These are phyloP conservation scores for Phytophthora citrophthora DNA, from an alignment of 352 stramenopile species.

Conservation along the genomic window DNA sequence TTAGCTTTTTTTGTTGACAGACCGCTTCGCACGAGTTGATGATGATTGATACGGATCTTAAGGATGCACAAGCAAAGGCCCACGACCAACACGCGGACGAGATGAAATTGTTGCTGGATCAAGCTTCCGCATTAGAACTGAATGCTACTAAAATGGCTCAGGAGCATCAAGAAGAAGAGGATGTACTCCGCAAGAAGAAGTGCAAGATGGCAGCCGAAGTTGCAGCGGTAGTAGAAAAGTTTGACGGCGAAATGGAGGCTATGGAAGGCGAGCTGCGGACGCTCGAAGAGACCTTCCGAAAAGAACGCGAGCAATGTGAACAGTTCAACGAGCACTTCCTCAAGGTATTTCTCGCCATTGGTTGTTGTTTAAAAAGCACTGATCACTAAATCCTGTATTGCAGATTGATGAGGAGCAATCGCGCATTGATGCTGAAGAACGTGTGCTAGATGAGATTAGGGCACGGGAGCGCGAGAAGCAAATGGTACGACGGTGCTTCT, in stretches of 20 bases:
- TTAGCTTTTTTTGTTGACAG: conserved; percentile 18
- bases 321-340: conserved; percentile 87
- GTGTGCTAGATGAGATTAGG: conserved; percentile 72
- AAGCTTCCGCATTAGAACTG: conserved; percentile 58
- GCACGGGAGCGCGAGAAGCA: conserved; percentile 76
- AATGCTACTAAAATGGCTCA: conserved; percentile 71
- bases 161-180: conserved; percentile 86
- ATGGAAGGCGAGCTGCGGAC: conserved; percentile 62
- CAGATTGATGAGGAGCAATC: conserved; percentile 87
- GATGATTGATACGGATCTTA: conserved; percentile 80
- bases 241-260: conserved; percentile 74
- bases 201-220: conserved; percentile 82
- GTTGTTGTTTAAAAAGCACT: not conserved
- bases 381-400: not conserved
- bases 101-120: conserved; percentile 73
- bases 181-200: conserved; percentile 81
- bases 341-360: conserved; percentile 42
- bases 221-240: conserved; percentile 73
- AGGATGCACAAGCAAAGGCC: conserved; percentile 73
- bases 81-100: conserved; percentile 83
- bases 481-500: conserved; percentile 46
- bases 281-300: conserved; percentile 49
- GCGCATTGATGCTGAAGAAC: conserved; percentile 84
- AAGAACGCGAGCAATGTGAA: conserved; percentile 62
- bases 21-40: conserved; percentile 74